Conservation (phyloP, 768 basidiomycete genomes). For the Tylopilus felleus region DNA sequence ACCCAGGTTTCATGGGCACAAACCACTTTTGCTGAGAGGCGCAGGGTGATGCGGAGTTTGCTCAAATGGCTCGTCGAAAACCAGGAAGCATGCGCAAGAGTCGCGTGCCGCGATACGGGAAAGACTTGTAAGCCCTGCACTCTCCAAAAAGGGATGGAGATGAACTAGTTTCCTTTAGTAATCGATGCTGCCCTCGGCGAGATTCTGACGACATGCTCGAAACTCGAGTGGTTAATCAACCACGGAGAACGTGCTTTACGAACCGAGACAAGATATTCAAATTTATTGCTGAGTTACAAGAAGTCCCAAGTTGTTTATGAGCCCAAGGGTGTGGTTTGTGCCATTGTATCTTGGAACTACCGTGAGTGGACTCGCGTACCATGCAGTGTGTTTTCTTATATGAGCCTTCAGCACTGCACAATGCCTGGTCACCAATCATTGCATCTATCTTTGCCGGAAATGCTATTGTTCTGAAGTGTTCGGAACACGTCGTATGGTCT, state of each 20-base stretch:
- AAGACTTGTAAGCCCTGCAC: conserved; percentile 71
- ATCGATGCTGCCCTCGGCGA: conserved; percentile 94
- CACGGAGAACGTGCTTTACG: conserved; percentile 76
- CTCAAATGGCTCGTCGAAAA: conserved; percentile 93
- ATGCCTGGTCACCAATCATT: conserved; percentile 90
- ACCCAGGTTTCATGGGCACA: conserved; percentile 75
- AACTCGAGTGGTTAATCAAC: conserved; percentile 87
- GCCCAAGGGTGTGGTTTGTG: conserved; percentile 89
- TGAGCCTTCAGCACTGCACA: conserved; percentile 74
- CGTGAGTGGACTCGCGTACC: conserved; percentile 45
- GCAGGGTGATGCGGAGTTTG: conserved; percentile 81
- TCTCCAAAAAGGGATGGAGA: background rate
- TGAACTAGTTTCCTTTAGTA: conserved; percentile 45
- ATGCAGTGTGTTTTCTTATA: background rate
- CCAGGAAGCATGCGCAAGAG: conserved; percentile 79
- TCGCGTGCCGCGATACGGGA: conserved; percentile 91
- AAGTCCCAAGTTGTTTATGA: conserved; percentile 78
- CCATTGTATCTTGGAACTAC: conserved; percentile 94
- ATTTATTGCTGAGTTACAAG: conserved; percentile 73
- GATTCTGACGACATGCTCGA: conserved; percentile 90
- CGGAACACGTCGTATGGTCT: conserved; percentile 91
- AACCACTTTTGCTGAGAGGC: conserved; percentile 74
- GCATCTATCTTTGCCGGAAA: conserved; percentile 91
- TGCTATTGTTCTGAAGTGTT: conserved; percentile 85
- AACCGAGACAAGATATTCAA: conserved; percentile 67